These are phyloP conservation scores for Elaeis oleifera DNA, from an alignment of 202 grass and related monocot species.

Conservation along the genomic window DNA sequence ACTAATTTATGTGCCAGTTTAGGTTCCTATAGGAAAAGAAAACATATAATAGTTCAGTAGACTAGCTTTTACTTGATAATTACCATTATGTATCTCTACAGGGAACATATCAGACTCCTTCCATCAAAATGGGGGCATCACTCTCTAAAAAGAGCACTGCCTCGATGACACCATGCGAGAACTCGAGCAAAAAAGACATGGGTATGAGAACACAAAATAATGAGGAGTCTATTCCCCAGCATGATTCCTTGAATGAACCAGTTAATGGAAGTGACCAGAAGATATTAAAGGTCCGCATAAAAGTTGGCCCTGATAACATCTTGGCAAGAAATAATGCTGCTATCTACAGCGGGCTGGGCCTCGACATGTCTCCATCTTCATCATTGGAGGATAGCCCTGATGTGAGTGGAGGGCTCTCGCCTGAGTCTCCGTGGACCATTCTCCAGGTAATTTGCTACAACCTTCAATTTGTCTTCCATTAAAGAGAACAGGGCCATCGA, in stretches of 20 bases:
- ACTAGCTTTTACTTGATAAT: background rate
- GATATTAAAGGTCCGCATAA: slow-evolving; percentile 87
- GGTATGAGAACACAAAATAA: slow-evolving; percentile 26
- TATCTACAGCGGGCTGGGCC: slow-evolving; percentile 88
- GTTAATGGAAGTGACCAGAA: slow-evolving; percentile 54
- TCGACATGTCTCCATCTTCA: slow-evolving; percentile 90
- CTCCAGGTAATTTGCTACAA: slow-evolving; percentile 59
- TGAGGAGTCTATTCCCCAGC: slow-evolving; percentile 25
- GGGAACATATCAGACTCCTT: slow-evolving; percentile 41
- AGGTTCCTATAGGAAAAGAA: background rate
- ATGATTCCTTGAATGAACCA: slow-evolving; percentile 38
- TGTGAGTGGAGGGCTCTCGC: slow-evolving; percentile 43
- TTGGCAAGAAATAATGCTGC: slow-evolving; percentile 70
- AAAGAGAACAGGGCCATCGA: no score
- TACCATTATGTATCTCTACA: slow-evolving; percentile 16
- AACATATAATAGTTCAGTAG: background rate
- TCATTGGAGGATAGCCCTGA: slow-evolving; percentile 77
- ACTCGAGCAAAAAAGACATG: slow-evolving; percentile 40
- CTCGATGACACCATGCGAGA: slow-evolving; percentile 20
- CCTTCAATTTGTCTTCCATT: no score
- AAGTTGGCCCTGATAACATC: slow-evolving; percentile 63
- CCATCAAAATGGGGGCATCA: slow-evolving; percentile 35
- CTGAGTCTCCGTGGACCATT: slow-evolving; percentile 81
- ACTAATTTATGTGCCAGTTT: background rate
- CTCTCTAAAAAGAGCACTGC: slow-evolving; percentile 40